Base-by-base conservation (phyloP, 1,284 basidiomycete genomes). In the Volvariella volvacea region DNA sequence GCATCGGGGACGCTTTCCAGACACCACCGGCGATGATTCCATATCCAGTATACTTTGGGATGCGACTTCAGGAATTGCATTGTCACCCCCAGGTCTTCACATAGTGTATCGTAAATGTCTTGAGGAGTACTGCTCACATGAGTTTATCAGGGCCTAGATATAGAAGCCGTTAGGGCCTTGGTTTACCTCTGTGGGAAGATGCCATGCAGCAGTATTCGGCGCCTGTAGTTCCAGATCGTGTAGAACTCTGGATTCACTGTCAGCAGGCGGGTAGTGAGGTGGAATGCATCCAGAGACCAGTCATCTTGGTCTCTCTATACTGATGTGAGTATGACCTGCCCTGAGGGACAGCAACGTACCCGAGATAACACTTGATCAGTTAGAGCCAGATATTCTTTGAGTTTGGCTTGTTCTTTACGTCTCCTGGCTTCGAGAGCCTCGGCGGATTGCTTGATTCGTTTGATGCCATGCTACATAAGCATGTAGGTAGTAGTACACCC, bases 21-120 rank as follows among this genome's bases (percentile, higher is more conserved):
- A 56, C 92, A 92, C 94, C 94, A 97, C 55, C 84, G 75, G 25
- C 93, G 80, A 56, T 97, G 92, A 57, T 92, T 95, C 94, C 93
- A 97, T 51, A 96, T 92, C 83, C 88, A 92, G 61, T 97, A 97
- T 10, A 94, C 84, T 59, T 97, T 97, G 6, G 93, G 93, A 58
- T 93, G 83, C 8, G 77, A 69, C 55, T 87, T 84, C 38, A 97
- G 76, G 14, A 86, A 83, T 6, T 72, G 65, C 56, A 84, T 88
- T 0, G 92, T 96, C 62, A 92, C 73, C 1, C 74, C 67, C n/a
- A 97, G 66, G 47, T 97, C 93, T 30, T 76, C 69, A 2, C 76
- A 68, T 1, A 96, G 73, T 2, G 84, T 47, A 7, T 71, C 64
- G 44, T 91, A 82, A 30, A 82, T 70, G 42, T 83, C 74, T 40